A percentile compares a stretch with the other conserved stretches of the same genome.
Conservation (phyloP, 2,329 filamentous ascomycete genomes). For the Metarhizium robertsii region DNA sequence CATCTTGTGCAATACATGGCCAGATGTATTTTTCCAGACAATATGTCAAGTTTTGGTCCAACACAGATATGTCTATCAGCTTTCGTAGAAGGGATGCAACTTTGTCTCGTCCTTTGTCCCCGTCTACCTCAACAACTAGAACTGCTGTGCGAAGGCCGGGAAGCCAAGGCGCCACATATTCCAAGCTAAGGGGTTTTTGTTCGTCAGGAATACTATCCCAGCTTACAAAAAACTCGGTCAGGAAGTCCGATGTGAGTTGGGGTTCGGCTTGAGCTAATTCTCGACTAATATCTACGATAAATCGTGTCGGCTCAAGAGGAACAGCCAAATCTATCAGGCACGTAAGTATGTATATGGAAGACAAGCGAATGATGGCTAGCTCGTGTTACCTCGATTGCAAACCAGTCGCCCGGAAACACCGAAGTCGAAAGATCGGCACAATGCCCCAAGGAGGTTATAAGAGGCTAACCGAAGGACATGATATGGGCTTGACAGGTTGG, state of each 20-base stretch:
- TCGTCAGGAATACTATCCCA: slow-evolving; percentile 62
- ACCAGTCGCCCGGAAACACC: slow-evolving; percentile 51
- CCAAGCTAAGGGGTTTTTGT: slow-evolving; percentile 56
- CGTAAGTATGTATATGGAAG: background rate
- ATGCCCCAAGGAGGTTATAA: slow-evolving; percentile 57
- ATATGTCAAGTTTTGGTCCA: slow-evolving; percentile 49
- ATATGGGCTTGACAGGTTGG: slow-evolving; percentile 55
- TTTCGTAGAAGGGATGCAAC: slow-evolving; percentile 55
- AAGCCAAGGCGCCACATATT: slow-evolving; percentile 64
- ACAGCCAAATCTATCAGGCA: slow-evolving; percentile 45
- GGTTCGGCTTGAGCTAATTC: slow-evolving; percentile 54
- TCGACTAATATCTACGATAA: slow-evolving; percentile 57
- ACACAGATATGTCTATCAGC: slow-evolving; percentile 54
- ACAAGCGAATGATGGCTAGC: background rate
- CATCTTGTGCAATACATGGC: slow-evolving; percentile 55
- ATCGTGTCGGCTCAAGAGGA: slow-evolving; percentile 52
- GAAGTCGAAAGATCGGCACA: slow-evolving; percentile 61
- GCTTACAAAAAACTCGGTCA: slow-evolving; percentile 65
- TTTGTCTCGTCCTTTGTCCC: slow-evolving; percentile 58
- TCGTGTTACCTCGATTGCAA: slow-evolving; percentile 47
- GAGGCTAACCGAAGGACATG: slow-evolving; percentile 51
- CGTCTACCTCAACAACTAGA: slow-evolving; percentile 48
- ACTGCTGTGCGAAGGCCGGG: slow-evolving; percentile 50
- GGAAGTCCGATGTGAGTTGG: slow-evolving; percentile 57
- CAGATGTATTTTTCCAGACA: slow-evolving; percentile 57